phyloP scores from a whole-genome alignment of 768 basidiomycete genomes.

The Boletus speciosus region DNA sequence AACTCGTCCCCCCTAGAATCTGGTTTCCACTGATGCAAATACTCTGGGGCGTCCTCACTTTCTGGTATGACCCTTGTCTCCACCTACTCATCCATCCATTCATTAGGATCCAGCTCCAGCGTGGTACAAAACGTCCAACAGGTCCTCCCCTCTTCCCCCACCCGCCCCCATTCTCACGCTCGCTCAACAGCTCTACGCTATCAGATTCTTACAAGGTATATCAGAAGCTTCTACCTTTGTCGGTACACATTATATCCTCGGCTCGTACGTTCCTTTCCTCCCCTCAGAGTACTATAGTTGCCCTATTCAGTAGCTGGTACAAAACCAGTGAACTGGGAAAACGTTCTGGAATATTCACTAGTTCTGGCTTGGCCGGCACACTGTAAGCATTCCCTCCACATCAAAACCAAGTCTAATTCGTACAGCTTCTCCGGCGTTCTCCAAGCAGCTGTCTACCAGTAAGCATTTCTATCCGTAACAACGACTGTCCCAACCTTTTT shows the following conservation, averaged over 20 bases:
- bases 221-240: slow-evolving; percentile 76
- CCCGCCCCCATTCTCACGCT: background rate
- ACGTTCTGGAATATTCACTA: slow-evolving; percentile 69
- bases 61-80: slow-evolving; percentile 40
- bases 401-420: background rate
- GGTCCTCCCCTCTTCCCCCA: slow-evolving; percentile 29
- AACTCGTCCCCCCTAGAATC: slow-evolving; percentile 57
- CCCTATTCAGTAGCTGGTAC: slow-evolving; percentile 51
- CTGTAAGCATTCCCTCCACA: slow-evolving; percentile 37
- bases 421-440: slow-evolving; percentile 61
- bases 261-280: slow-evolving; percentile 47
- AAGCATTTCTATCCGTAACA: slow-evolving; percentile 9
- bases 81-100: background rate
- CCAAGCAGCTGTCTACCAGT: slow-evolving; percentile 62
- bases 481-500: background rate
- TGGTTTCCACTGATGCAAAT: slow-evolving; percentile 67
- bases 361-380: slow-evolving; percentile 57
- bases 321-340: slow-evolving; percentile 67
- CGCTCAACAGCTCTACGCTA: slow-evolving; percentile 52
- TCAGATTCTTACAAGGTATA: slow-evolving; percentile 71
- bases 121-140: slow-evolving; percentile 53
- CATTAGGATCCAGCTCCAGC: slow-evolving; percentile 44
- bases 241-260: slow-evolving; percentile 69
- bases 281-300: background rate
- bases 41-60: slow-evolving; percentile 63